phyloP scores from a whole-genome alignment of 495 filamentous ascomycete genomes.

The Penicillium paxilli region DNA sequence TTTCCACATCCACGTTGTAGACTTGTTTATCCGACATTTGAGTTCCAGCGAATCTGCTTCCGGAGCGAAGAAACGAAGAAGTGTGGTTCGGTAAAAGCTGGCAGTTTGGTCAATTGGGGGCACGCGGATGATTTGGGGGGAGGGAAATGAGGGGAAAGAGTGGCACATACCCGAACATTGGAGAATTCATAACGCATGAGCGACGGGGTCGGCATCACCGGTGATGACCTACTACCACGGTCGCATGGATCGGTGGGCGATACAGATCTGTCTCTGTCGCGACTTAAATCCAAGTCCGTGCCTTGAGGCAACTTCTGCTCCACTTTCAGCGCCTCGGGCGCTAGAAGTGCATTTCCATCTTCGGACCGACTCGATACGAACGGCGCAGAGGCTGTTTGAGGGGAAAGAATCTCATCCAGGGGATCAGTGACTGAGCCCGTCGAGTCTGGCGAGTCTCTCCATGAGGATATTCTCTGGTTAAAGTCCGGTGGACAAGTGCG shows the following conservation, averaged over 20 bases:
- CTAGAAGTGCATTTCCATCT: conserved; percentile 31
- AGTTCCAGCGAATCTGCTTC: conserved; percentile 85
- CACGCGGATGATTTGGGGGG: background rate
- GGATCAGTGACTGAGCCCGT: conserved; percentile 22
- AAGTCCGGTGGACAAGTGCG: conserved; percentile 61
- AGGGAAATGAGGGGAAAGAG: background rate
- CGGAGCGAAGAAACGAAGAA: conserved; percentile 83
- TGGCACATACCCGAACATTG: conserved; percentile 58
- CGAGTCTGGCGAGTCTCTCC: conserved; percentile 38
- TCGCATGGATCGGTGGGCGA: conserved; percentile 33
- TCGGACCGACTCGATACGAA: conserved; percentile 33
- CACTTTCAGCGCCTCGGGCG: conserved; percentile 29
- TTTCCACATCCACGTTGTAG: conserved; percentile 95
- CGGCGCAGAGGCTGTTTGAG: conserved; percentile 25
- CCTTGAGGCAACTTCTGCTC: conserved; percentile 27
- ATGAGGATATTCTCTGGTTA: conserved; percentile 41
- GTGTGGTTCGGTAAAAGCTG: conserved; percentile 54
- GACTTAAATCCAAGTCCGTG: conserved; percentile 37
- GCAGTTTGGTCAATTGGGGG: conserved; percentile 12
- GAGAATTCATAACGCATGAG: conserved; percentile 66
- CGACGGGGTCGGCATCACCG: conserved; percentile 36
- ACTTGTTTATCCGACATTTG: conserved; percentile 88
- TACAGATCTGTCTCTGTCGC: conserved; percentile 35
- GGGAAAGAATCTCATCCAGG: conserved; percentile 32
- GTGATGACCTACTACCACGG: conserved; percentile 27